Conservation (phyloP, 495 filamentous ascomycete species). For the Pyrenula aspistea region DNA sequence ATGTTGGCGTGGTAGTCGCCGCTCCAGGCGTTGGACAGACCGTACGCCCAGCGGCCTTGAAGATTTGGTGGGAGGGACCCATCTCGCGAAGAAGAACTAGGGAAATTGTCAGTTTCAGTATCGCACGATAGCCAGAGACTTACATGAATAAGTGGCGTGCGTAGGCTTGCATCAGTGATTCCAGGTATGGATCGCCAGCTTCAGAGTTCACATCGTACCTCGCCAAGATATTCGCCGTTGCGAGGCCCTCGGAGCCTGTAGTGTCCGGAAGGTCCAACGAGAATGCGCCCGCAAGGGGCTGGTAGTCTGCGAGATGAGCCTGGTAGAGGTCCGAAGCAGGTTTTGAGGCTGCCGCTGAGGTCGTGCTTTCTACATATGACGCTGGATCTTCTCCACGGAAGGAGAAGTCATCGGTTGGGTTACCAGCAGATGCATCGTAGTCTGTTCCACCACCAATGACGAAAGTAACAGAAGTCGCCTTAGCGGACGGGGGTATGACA, state of each 20-base stretch:
- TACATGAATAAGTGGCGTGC: constrained; percentile 32
- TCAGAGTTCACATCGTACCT: constrained; percentile 12
- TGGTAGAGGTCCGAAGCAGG: constrained; percentile 14
- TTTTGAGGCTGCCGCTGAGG: constrained; percentile 16
- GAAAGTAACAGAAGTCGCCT: constrained; percentile 13
- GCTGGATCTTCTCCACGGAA: constrained; percentile 33
- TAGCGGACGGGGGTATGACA: not conserved
- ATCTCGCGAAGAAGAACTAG: constrained; percentile 14
- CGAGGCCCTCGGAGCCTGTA: constrained; percentile 15
- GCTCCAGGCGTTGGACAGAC: constrained; percentile 24
- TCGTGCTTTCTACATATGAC: constrained; percentile 15
- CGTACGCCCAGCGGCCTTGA: constrained; percentile 30
- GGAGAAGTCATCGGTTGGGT: constrained; percentile 24
- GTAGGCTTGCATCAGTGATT: constrained; percentile 31
- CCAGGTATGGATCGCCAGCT: constrained; percentile 29
- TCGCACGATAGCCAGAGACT: constrained; percentile 9
- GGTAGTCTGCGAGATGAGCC: constrained; percentile 29
- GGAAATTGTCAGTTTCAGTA: not conserved
- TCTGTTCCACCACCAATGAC: constrained; percentile 31
- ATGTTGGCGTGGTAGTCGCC: constrained; percentile 39
- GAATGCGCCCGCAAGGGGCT: constrained; percentile 19
- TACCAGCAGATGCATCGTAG: constrained; percentile 31
- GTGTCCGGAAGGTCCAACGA: constrained; percentile 28
- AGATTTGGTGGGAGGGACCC: constrained; percentile 33
- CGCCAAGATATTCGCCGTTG: constrained; percentile 23